Percentiles rank a stretch among this genome's conserved stretches.
Evolutionary conservation across 495 filamentous ascomycete species (phyloP).

Genomic region (Penicillium psychrofluorescens): DNA sequence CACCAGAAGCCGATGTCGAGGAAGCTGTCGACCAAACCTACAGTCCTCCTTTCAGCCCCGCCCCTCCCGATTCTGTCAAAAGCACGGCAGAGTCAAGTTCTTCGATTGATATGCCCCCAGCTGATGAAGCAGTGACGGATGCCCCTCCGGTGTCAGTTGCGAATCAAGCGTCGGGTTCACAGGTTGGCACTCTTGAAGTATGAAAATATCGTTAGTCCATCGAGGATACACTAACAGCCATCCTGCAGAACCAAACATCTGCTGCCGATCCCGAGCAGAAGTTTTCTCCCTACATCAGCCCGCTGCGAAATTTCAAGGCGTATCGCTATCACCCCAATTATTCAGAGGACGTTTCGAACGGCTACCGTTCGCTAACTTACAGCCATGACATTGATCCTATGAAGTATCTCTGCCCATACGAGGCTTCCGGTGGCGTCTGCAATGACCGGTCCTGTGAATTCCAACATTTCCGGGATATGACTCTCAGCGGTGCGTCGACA

Average conservation of each 20-base stretch:
- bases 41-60: slow-evolving; percentile 32
- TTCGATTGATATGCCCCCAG: slow-evolving; percentile 13
- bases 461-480: slow-evolving; percentile 78
- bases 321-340: slow-evolving; percentile 84
- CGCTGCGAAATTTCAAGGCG: slow-evolving; percentile 72
- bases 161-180: slow-evolving; percentile 12
- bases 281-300: slow-evolving; percentile 75
- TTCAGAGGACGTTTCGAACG: slow-evolving; percentile 58
- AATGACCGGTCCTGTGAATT: slow-evolving; percentile 60
- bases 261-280: slow-evolving; percentile 14
- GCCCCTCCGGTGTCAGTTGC: slow-evolving; percentile 19
- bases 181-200: slow-evolving; percentile 32
- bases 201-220: slow-evolving; percentile 15
- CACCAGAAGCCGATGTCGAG: slow-evolving; percentile 42
- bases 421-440: slow-evolving; percentile 67
- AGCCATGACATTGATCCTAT: slow-evolving; percentile 77
- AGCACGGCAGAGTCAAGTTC: slow-evolving; percentile 6
- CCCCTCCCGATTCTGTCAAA: slow-evolving; percentile 18
- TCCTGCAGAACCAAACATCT: slow-evolving; percentile 15
- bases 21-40: slow-evolving; percentile 26
- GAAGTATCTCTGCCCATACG: slow-evolving; percentile 65
- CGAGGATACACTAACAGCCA: slow-evolving; percentile 9
- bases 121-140: slow-evolving; percentile 25
- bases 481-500: slow-evolving; percentile 70
- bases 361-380: slow-evolving; percentile 85